Evolutionary conservation across 176 grass and related monocot genomes (phyloP).

Genomic region (Elymus sibiricus): DNA sequence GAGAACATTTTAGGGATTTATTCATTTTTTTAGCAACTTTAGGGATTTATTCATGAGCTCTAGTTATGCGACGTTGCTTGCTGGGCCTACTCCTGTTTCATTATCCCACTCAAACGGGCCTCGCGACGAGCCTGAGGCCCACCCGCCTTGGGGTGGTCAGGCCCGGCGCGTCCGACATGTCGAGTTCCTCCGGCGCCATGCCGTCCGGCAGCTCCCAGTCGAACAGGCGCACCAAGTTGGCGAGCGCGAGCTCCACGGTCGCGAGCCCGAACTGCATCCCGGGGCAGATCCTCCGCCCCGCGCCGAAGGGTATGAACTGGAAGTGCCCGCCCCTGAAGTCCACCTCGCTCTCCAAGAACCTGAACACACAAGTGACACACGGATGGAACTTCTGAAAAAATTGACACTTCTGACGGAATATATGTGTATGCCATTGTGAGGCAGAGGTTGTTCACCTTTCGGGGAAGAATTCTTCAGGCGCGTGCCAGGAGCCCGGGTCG

Average conservation of each 20-base stretch:
- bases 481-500: conserved; percentile 39
- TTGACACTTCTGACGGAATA: too few species aligned
- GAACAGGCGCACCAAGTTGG: conserved; percentile 29
- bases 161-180: conserved; percentile 44
- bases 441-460: conserved; percentile 18
- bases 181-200: conserved; percentile 5
- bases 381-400: too few species aligned
- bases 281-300: conserved; percentile 38
- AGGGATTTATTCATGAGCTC: too few species aligned
- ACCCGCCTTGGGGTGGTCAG: conserved; percentile 15
- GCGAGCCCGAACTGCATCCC: conserved; percentile 50
- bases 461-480: conserved; percentile 32
- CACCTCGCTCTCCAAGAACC: conserved; percentile 38
- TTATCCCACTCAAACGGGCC: not conserved
- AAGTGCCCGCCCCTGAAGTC: conserved; percentile 49
- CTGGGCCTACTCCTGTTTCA: not conserved
- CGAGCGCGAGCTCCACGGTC: conserved; percentile 48
- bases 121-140: conserved; percentile 19
- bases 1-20: too few species aligned
- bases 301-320: conserved; percentile 50
- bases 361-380: not conserved
- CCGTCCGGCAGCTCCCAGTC: conserved; percentile 55
- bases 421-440: too few species aligned
- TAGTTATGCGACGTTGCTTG: not conserved
- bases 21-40: too few species aligned